Conservation (phyloP, 176 grass and related monocot genomes). For the Cocos nucifera region DNA sequence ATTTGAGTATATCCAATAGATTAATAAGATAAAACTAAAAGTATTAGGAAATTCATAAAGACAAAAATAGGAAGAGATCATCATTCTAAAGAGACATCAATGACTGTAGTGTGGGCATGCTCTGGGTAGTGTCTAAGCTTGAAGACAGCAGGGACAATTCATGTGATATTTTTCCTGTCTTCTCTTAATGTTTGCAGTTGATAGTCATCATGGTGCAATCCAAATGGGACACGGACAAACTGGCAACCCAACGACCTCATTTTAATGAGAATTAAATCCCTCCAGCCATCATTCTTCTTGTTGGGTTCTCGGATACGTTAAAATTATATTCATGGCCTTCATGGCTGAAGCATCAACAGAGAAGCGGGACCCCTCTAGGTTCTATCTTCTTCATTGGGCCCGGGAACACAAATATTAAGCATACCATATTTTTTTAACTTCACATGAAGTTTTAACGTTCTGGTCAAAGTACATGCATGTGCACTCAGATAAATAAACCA, state of each 20-base stretch:
- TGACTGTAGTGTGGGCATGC: too few relatives aligned
- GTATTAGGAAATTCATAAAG: too few relatives aligned
- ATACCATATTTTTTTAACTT: too few relatives aligned
- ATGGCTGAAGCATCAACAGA: not conserved
- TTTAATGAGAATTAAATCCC: not conserved
- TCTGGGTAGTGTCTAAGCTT: too few relatives aligned
- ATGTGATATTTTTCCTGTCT: not conserved
- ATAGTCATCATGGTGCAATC: not conserved
- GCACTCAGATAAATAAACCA: not conserved
- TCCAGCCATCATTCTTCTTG: not conserved
- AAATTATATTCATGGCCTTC: not conserved
- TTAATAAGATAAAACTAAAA: too few relatives aligned
- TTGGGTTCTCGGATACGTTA: not conserved
- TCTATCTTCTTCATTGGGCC: not conserved
- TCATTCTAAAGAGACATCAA: too few relatives aligned
- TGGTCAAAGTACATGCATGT: slow-evolving; percentile 22
- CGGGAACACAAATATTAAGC: too few relatives aligned
- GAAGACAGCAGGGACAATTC: too few relatives aligned
- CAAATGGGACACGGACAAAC: not conserved
- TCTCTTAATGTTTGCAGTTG: slow-evolving; percentile 2
- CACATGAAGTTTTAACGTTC: not conserved
- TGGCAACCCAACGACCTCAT: not conserved
- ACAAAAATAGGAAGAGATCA: too few relatives aligned
- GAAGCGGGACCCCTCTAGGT: not conserved
- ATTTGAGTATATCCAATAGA: too few relatives aligned